Percentiles rank a stretch among this genome's conserved stretches.
Evolutionary conservation across 441 rosid genomes (phyloP).

Genomic region (Metrosideros polymorpha): DNA sequence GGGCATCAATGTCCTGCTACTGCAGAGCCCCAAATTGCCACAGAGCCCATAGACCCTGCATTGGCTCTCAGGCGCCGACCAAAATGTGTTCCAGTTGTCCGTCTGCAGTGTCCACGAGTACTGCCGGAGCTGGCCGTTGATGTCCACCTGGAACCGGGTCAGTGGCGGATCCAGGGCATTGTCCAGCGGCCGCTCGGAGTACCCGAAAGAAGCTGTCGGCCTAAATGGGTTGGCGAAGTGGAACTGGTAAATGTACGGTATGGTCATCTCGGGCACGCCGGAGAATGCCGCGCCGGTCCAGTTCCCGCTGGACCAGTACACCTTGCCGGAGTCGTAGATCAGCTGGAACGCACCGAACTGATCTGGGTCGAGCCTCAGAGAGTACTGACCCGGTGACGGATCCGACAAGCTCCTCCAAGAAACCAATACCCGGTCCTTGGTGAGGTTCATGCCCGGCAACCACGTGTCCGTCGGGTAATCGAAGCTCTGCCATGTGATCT

Average conservation of each 20-base stretch:
- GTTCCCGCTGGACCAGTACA: constrained; percentile 68
- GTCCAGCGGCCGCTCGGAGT: constrained; percentile 34
- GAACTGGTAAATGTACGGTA: constrained; percentile 63
- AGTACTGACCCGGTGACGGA: constrained; percentile 53
- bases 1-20: constrained; percentile 18
- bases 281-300: constrained; percentile 59
- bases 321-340: constrained; percentile 25
- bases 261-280: constrained; percentile 69
- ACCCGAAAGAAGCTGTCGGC: constrained; percentile 58
- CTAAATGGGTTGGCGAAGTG: constrained; percentile 42
- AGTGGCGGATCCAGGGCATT: constrained; percentile 23
- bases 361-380: constrained; percentile 37
- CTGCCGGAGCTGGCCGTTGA: constrained; percentile 50
- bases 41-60: constrained; percentile 65
- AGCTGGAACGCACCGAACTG: constrained; percentile 49
- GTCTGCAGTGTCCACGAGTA: constrained; percentile 57
- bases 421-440: constrained; percentile 20
- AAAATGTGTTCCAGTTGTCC: constrained; percentile 62
- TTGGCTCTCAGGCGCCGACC: constrained; percentile 60
- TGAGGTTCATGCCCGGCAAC: constrained; percentile 73
- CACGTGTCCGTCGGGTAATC: constrained; percentile 75
- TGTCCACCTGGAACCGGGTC: constrained; percentile 45
- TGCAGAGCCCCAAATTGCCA: constrained; percentile 59
- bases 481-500: constrained; percentile 80
- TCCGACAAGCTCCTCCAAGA: constrained; percentile 60